These are phyloP conservation scores for Hymenoscyphus occultus DNA, from an alignment of 2,329 filamentous ascomycete genomes.

Conservation along the genomic window DNA sequence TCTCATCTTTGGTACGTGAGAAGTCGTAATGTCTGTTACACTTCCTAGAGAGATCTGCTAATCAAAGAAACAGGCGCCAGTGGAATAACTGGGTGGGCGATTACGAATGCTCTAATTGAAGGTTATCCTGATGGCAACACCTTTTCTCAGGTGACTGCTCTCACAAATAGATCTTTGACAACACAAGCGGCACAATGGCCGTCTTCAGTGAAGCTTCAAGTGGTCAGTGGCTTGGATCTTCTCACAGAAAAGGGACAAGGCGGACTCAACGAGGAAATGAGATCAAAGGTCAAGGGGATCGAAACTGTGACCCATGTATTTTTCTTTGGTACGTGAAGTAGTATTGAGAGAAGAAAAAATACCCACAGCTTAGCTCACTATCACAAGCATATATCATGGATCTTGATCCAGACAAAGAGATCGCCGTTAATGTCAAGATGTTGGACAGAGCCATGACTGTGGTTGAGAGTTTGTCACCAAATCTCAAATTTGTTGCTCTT, in stretches of 20 bases:
- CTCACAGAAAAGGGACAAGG: constrained; percentile 37
- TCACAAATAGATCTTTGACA: constrained; percentile 33
- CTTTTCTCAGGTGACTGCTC: constrained; percentile 33
- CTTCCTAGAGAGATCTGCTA: background rate
- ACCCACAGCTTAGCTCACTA: background rate
- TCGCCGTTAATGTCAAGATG: constrained; percentile 39
- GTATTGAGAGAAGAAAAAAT: background rate
- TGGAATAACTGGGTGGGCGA: constrained; percentile 38
- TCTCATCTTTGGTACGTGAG: constrained; percentile 30
- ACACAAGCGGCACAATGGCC: constrained; percentile 27
- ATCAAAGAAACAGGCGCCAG: constrained; percentile 25
- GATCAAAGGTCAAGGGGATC: constrained; percentile 36
- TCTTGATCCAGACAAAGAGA: constrained; percentile 16
- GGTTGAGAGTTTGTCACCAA: constrained; percentile 39
- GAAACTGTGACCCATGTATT: constrained; percentile 43
- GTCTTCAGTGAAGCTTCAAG: constrained; percentile 30
- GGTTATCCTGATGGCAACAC: constrained; percentile 34
- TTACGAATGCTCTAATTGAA: constrained; percentile 30
- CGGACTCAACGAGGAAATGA: constrained; percentile 21
- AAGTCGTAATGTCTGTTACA: background rate
- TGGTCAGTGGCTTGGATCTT: constrained; percentile 40
- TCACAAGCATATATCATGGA: constrained; percentile 23
- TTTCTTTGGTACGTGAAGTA: constrained; percentile 30
- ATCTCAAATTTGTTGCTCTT: constrained; percentile 41
- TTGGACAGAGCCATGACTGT: constrained; percentile 40